Conservation (phyloP, 805 yeast genomes). For the Metschnikowia peoriensis region DNA sequence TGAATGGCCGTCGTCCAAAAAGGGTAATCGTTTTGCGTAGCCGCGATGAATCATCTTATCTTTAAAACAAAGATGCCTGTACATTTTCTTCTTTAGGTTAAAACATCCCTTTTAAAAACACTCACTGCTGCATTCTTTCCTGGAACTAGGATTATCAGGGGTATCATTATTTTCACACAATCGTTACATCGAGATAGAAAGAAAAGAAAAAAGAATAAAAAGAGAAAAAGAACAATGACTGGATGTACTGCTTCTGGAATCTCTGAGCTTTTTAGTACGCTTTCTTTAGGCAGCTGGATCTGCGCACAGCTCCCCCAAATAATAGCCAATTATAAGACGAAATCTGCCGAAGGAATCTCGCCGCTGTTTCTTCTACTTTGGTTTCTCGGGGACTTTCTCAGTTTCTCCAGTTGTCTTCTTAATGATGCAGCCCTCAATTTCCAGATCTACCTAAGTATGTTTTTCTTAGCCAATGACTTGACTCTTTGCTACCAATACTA, state of each 20-base stretch:
- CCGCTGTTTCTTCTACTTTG: slow-evolving; percentile 58
- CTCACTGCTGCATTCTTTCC: not conserved
- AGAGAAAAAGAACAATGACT: not conserved
- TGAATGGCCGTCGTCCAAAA: slow-evolving; percentile 3
- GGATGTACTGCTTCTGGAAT: slow-evolving; percentile 8
- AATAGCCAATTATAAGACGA: slow-evolving; percentile 51
- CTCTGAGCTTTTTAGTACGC: slow-evolving; percentile 19
- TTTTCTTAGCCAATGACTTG: slow-evolving; percentile 56
- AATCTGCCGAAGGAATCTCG: slow-evolving; percentile 68
- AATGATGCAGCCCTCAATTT: slow-evolving; percentile 38
- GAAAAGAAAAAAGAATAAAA: not conserved
- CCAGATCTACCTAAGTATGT: slow-evolving; percentile 39
- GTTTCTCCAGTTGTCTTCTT: slow-evolving; percentile 38
- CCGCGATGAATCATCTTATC: slow-evolving; percentile 13
- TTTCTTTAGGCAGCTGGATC: slow-evolving; percentile 50
- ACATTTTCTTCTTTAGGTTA: not conserved
- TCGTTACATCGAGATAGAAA: too few relatives aligned
- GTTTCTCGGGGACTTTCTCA: slow-evolving; percentile 53
- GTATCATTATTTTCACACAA: too few relatives aligned
- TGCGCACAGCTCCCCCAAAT: slow-evolving; percentile 77
- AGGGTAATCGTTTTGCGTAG: slow-evolving; percentile 3
- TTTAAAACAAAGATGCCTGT: not conserved
- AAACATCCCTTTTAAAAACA: not conserved
- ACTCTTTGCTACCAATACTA: slow-evolving; percentile 68
- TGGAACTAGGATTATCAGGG: not conserved